These are phyloP conservation scores for Linnemannia exigua DNA, from an alignment of 192 early-diverging fungal genomes.

Conservation along the genomic window DNA sequence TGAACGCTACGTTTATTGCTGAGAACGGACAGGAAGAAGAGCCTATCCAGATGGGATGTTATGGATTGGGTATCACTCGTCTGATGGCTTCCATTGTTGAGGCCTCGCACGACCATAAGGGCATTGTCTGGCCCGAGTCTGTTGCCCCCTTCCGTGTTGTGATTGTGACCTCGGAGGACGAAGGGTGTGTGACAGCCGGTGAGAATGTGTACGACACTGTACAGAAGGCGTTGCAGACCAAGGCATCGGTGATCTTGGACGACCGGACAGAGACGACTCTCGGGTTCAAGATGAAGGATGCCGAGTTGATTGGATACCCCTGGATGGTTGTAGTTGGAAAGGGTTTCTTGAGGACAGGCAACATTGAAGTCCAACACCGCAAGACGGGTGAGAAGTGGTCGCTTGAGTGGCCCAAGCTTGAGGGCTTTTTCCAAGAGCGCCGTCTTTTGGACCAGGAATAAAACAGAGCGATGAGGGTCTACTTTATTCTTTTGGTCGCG, in stretches of 20 bases:
- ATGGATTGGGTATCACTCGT: conserved; percentile 89
- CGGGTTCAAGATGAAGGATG: conserved; percentile 88
- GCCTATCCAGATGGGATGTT: conserved; percentile 91
- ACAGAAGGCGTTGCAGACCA: conserved; percentile 20
- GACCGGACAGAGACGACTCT: conserved; percentile 75
- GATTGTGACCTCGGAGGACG: conserved; percentile 72
- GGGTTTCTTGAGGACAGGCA: conserved; percentile 60
- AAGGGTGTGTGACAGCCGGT: conserved; percentile 34
- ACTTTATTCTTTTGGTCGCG: neutral
- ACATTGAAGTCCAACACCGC: conserved; percentile 67
- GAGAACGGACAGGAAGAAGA: conserved; percentile 31
- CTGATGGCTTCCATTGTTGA: conserved; percentile 85
- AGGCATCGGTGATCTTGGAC: conserved; percentile 73
- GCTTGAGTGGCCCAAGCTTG: conserved; percentile 36
- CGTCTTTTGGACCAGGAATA: neutral
- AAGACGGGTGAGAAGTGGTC: conserved; percentile 52
- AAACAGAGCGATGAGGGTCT: too few relatives aligned
- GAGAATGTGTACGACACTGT: conserved; percentile 65
- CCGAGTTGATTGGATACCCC: conserved; percentile 87
- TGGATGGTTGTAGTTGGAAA: conserved; percentile 82
- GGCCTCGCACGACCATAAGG: conserved; percentile 70
- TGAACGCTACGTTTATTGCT: conserved; percentile 70
- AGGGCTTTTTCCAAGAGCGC: conserved; percentile 32
- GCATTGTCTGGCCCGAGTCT: conserved; percentile 84
- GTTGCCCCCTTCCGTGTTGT: conserved; percentile 84